Percentiles rank a stretch among this genome's conserved stretches.
These are phyloP conservation scores for Coniosporium tulheliwenetii DNA, from an alignment of 2,329 filamentous ascomycete species.

Conservation along the genomic window DNA sequence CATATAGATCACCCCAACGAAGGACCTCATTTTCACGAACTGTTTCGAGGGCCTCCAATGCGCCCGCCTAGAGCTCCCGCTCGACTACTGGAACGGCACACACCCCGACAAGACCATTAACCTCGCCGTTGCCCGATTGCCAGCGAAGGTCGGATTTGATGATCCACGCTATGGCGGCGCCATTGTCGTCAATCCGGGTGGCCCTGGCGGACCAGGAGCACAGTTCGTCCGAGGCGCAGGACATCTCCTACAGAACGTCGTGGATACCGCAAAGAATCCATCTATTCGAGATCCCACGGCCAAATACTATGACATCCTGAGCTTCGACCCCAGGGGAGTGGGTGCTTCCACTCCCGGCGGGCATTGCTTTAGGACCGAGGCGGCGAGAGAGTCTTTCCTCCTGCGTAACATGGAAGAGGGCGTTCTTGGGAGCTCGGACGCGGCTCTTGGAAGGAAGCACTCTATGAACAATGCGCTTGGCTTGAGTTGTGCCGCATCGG, in stretches of 20 bases:
- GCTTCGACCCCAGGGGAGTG: conserved; percentile 29
- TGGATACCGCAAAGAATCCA: conserved; percentile 1
- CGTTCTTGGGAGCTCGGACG: conserved; percentile 23
- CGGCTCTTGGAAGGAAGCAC: conserved; percentile 24
- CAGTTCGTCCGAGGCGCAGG: conserved; percentile 12
- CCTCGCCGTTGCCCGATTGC: conserved; percentile 30
- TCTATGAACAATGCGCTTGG: conserved; percentile 22
- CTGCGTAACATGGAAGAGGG: conserved; percentile 21
- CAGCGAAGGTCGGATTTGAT: conserved; percentile 23
- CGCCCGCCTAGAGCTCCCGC: conserved; percentile 31
- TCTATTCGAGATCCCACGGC: conserved; percentile 1
- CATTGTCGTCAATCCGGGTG: conserved; percentile 27
- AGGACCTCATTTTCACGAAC: conserved; percentile 10
- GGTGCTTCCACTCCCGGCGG: conserved; percentile 18
- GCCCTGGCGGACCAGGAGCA: conserved; percentile 26
- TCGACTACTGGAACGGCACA: conserved; percentile 27
- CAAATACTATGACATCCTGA: conserved; percentile 24
- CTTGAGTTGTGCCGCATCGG: conserved; percentile 10
- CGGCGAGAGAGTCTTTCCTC: conserved; percentile 18
- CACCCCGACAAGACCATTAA: conserved; percentile 17
- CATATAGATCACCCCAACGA: not conserved
- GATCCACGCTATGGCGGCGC: conserved; percentile 27
- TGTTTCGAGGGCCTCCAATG: conserved; percentile 33
- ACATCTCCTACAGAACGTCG: conserved; percentile 1
- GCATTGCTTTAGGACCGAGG: conserved; percentile 16